phyloP scores from a whole-genome alignment of 345 rosid species.

The Clausena lansium region DNA sequence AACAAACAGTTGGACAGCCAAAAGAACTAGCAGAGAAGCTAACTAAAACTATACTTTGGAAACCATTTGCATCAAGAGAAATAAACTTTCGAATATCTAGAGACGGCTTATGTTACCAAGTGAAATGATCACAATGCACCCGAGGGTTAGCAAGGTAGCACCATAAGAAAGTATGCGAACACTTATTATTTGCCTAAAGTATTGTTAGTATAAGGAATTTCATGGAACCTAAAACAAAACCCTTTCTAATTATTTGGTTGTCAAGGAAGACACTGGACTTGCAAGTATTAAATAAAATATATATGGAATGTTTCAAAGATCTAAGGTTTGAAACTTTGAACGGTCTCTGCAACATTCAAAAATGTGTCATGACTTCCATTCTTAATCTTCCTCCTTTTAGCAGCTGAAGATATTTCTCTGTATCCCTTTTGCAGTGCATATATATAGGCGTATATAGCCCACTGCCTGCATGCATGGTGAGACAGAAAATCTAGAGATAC shows the following conservation, averaged over 20 bases:
- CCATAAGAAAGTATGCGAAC: neutral
- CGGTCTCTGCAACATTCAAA: constrained; percentile 20
- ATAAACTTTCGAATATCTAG: too few relatives aligned
- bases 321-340: constrained; percentile 7
- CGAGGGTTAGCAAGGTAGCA: too few relatives aligned
- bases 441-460: constrained; percentile 5
- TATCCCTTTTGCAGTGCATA: constrained; percentile 21
- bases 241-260: constrained; percentile 5
- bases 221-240: neutral
- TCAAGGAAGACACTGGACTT: neutral
- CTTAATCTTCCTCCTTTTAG: constrained; percentile 15
- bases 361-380: constrained; percentile 26
- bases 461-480: constrained; percentile 30
- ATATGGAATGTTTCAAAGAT: constrained; percentile 2
- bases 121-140: too few relatives aligned
- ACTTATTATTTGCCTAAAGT: too few relatives aligned
- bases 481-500: constrained; percentile 26
- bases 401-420: constrained; percentile 21
- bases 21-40: too few relatives aligned
- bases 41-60: too few relatives aligned
- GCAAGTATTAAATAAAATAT: neutral
- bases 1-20: too few relatives aligned
- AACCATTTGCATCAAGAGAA: too few relatives aligned
- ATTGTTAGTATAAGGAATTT: neutral
- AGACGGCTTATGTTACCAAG: too few relatives aligned